phyloP scores from a whole-genome alignment of 2,329 filamentous ascomycete genomes.

The Fusarium nodosum region DNA sequence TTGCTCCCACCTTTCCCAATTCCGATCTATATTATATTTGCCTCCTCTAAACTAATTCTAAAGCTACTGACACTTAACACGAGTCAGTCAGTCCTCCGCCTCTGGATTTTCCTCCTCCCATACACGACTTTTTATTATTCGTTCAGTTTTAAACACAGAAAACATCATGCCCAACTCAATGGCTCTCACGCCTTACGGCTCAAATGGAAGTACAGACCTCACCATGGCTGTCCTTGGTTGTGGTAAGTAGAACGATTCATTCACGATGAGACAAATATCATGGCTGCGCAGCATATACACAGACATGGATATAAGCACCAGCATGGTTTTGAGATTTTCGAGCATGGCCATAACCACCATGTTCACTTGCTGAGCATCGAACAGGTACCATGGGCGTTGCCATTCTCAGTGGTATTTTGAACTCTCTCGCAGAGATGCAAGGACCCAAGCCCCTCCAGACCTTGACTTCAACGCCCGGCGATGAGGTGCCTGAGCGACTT shows the following conservation, averaged over 20 bases:
- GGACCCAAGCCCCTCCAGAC: conserved; percentile 61
- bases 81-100: conserved; percentile 9
- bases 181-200: conserved; percentile 55
- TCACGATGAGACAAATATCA: neutral
- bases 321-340: neutral
- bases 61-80: neutral
- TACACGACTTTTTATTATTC: conserved; percentile 7
- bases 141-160: conserved; percentile 27
- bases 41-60: conserved; percentile 8
- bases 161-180: conserved; percentile 49
- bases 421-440: conserved; percentile 71
- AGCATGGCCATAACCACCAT: neutral
- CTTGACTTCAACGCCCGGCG: conserved; percentile 59
- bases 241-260: conserved; percentile 65
- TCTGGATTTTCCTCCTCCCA: conserved; percentile 7
- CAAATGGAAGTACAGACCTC: conserved; percentile 61
- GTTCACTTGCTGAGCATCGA: conserved; percentile 29
- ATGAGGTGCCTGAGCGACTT: conserved; percentile 68
- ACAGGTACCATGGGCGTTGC: conserved; percentile 87
- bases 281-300: neutral
- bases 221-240: conserved; percentile 87
- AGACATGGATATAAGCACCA: conserved; percentile 9
- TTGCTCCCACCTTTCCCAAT: conserved; percentile 17
- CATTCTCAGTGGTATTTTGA: conserved; percentile 83
- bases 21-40: conserved; percentile 3